These are phyloP conservation scores for Teratosphaeria zuluensis DNA, from an alignment of 2,329 filamentous ascomycete species.

Conservation along the genomic window DNA sequence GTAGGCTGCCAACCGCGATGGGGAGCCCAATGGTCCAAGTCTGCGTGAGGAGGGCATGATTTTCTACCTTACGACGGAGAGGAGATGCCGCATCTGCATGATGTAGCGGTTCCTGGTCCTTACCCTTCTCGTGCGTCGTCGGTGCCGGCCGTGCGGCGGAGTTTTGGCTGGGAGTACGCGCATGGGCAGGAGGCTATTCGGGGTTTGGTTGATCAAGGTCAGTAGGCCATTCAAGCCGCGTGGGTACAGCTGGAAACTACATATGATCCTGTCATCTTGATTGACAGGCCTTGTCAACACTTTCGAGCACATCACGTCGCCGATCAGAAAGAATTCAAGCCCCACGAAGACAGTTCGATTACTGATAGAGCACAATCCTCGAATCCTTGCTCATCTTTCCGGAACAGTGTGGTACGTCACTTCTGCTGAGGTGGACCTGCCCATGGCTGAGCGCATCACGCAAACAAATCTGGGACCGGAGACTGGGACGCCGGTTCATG, in stretches of 20 bases:
- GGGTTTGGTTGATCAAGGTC: neutral
- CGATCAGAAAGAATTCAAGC: constrained; percentile 3
- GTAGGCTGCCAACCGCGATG: neutral
- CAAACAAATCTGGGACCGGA: neutral
- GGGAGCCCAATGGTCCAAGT: neutral
- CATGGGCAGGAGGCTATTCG: neutral
- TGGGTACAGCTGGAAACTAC: no score
- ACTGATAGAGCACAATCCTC: constrained; percentile 1
- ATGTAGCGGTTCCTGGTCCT: constrained; percentile 2
- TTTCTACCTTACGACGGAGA: constrained; percentile 3
- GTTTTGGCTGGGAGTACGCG: neutral
- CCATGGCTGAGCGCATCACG: neutral
- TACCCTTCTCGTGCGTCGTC: neutral
- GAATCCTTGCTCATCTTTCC: neutral
- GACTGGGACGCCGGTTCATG: neutral
- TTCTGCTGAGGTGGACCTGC: neutral
- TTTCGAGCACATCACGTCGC: constrained; percentile 2
- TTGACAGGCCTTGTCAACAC: neutral
- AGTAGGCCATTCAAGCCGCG: neutral
- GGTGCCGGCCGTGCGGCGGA: neutral
- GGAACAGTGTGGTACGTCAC: constrained; percentile 4
- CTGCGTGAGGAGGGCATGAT: neutral
- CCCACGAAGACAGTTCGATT: neutral
- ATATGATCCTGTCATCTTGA: no score
- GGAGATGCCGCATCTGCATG: constrained; percentile 1